Evolutionary conservation across 768 basidiomycete species (phyloP).

Genomic region (Tylopilus felleus): DNA sequence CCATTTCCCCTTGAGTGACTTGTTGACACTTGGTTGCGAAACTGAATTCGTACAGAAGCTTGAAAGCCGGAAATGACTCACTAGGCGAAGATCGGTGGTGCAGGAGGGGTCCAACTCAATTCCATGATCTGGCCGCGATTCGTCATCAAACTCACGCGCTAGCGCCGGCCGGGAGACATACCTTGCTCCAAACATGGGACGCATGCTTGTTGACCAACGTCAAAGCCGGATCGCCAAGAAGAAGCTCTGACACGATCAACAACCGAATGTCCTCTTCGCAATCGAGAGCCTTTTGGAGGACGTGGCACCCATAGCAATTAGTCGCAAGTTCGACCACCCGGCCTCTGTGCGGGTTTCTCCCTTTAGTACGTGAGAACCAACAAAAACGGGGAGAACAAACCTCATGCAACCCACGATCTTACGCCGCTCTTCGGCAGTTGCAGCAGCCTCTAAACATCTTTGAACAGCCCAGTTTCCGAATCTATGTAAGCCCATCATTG

Average conservation of each 20-base stretch:
- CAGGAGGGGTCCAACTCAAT: conserved; percentile 80
- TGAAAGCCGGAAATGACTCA: conserved; percentile 35
- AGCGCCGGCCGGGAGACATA: conserved; percentile 23
- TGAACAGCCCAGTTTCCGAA: conserved; percentile 94
- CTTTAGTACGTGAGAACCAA: conserved; percentile 9
- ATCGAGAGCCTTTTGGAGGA: conserved; percentile 85
- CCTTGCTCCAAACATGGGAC: conserved; percentile 91
- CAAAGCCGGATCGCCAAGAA: conserved; percentile 79
- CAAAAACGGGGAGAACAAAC: conserved; percentile 36
- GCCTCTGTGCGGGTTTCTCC: conserved; percentile 43
- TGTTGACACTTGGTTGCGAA: conserved; percentile 62
- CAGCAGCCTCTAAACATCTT: conserved; percentile 78
- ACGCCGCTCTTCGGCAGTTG: conserved; percentile 66
- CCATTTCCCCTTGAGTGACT: conserved; percentile 85
- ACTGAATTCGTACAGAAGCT: not conserved
- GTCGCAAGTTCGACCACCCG: conserved; percentile 84
- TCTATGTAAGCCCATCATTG: conserved; percentile 36
- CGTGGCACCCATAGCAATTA: conserved; percentile 88
- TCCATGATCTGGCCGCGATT: conserved; percentile 72
- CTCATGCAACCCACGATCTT: conserved; percentile 88
- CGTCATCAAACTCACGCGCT: conserved; percentile 4
- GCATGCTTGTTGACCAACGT: conserved; percentile 90
- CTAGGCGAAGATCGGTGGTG: conserved; percentile 87
- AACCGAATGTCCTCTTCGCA: conserved; percentile 86
- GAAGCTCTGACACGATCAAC: conserved; percentile 79